These are phyloP conservation scores for Ammopiptanthus mongolicus DNA, from an alignment of 306 rosid genomes.

Conservation along the genomic window DNA sequence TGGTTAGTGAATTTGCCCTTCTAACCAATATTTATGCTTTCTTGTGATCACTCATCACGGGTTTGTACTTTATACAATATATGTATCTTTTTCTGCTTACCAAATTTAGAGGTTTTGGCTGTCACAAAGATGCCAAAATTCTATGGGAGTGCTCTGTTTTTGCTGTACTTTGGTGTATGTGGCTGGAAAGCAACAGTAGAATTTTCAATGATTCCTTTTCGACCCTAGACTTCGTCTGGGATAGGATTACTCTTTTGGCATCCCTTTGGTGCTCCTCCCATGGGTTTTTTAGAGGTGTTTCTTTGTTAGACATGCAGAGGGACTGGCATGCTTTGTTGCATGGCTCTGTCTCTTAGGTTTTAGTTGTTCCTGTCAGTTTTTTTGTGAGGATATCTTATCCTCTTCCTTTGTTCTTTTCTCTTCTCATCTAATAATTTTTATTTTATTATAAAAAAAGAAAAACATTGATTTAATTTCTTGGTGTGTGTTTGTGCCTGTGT, in stretches of 20 bases:
- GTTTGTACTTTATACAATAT: neutral
- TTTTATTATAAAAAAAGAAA: neutral
- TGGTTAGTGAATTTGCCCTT: neutral
- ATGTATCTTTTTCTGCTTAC: neutral
- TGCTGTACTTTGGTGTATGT: too few species aligned
- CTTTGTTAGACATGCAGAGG: too few species aligned
- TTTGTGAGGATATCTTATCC: neutral
- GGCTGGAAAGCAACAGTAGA: too few species aligned
- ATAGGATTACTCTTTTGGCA: too few species aligned
- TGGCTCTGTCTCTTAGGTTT: neutral
- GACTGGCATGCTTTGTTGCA: neutral
- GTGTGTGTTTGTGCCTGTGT: constrained; percentile 2
- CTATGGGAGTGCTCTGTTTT: too few species aligned
- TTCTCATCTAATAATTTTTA: neutral
- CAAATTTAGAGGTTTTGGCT: too few species aligned
- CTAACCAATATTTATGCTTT: neutral
- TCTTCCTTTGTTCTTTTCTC: neutral
- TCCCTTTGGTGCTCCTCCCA: too few species aligned
- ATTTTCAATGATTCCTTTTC: too few species aligned
- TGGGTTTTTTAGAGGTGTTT: too few species aligned
- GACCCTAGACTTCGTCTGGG: too few species aligned
- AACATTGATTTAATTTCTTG: neutral
- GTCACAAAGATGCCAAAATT: too few species aligned
- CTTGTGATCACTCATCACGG: neutral
- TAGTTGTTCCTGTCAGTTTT: neutral